phyloP scores from a whole-genome alignment of 2,329 filamentous ascomycete genomes.

The Aspergillus sp. region DNA sequence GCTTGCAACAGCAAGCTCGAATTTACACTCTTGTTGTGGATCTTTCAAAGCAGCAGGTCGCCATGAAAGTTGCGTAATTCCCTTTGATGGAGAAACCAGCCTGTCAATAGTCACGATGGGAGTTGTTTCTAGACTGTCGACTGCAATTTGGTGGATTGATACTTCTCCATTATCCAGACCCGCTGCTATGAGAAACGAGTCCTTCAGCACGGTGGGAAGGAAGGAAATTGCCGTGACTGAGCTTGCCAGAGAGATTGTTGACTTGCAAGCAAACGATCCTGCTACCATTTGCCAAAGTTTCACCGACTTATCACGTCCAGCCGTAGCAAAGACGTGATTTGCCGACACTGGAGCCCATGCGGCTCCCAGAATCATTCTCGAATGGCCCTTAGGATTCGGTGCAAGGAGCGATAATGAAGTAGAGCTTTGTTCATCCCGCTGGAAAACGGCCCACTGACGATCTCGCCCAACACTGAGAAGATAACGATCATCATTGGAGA shows the following conservation, averaged over 20 bases:
- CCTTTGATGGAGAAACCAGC: slow-evolving; percentile 54
- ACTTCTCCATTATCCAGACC: slow-evolving; percentile 46
- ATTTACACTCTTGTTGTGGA: slow-evolving; percentile 4
- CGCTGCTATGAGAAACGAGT: slow-evolving; percentile 36
- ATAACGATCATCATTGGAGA: slow-evolving; percentile 67
- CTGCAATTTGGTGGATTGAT: slow-evolving; percentile 35
- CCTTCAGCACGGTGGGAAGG: slow-evolving; percentile 30
- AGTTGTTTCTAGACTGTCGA: slow-evolving; percentile 24
- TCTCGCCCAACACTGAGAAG: slow-evolving; percentile 88
- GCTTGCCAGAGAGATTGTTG: slow-evolving; percentile 51
- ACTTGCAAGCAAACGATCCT: slow-evolving; percentile 47
- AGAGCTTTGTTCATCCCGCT: slow-evolving; percentile 39
- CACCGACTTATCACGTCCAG: slow-evolving; percentile 81
- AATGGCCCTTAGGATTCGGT: slow-evolving; percentile 77
- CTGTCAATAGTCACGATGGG: slow-evolving; percentile 28
- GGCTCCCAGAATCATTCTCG: slow-evolving; percentile 85
- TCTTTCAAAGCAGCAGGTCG: slow-evolving; percentile 41
- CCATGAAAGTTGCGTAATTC: slow-evolving; percentile 67
- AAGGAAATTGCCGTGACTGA: slow-evolving; percentile 72
- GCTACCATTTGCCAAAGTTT: slow-evolving; percentile 59
- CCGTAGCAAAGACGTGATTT: slow-evolving; percentile 68
- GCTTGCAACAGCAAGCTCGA: slow-evolving; percentile 41
- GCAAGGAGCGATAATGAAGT: slow-evolving; percentile 55
- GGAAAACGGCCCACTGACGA: slow-evolving; percentile 83
- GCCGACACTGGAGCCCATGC: slow-evolving; percentile 65